Percentiles rank a stretch among this genome's conserved stretches.
Evolutionary conservation across 306 rosid genomes (phyloP).

Genomic region (Quercus engelmannii): DNA sequence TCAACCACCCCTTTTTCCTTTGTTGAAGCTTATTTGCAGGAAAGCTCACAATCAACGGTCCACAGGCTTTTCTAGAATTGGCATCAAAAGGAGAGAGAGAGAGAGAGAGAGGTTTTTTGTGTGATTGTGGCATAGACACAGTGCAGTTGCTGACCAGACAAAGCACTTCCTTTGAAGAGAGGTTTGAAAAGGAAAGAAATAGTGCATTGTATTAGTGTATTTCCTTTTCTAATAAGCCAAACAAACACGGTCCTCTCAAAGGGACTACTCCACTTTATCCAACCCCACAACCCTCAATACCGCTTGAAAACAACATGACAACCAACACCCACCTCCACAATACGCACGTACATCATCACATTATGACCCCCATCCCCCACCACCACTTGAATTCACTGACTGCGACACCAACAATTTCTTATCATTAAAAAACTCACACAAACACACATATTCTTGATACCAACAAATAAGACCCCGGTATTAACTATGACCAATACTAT

Average conservation of each 20-base stretch:
- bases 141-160: conserved; percentile 46
- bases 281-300: conserved; percentile 29
- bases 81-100: conserved; percentile 29
- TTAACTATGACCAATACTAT: not conserved
- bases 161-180: conserved; percentile 31
- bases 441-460: not conserved
- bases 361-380: conserved; percentile 19
- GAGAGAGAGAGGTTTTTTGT: conserved; percentile 1
- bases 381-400: conserved; percentile 26
- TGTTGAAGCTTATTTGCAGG: conserved; percentile 21
- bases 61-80: conserved; percentile 20
- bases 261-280: conserved; percentile 41
- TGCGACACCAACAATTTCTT: not conserved
- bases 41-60: conserved; percentile 45
- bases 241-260: conserved; percentile 40
- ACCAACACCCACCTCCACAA: conserved; percentile 24
- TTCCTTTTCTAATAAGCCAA: conserved; percentile 41
- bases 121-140: not conserved
- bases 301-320: conserved; percentile 42
- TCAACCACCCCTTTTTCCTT: conserved; percentile 24
- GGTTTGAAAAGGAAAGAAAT: conserved; percentile 33
- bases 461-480: conserved; percentile 5
- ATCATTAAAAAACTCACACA: too few species aligned
- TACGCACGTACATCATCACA: conserved; percentile 42
- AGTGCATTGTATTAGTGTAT: conserved; percentile 17